These are phyloP conservation scores for Pelargonium citronellum DNA, from an alignment of 441 rosid species.

Conservation along the genomic window DNA sequence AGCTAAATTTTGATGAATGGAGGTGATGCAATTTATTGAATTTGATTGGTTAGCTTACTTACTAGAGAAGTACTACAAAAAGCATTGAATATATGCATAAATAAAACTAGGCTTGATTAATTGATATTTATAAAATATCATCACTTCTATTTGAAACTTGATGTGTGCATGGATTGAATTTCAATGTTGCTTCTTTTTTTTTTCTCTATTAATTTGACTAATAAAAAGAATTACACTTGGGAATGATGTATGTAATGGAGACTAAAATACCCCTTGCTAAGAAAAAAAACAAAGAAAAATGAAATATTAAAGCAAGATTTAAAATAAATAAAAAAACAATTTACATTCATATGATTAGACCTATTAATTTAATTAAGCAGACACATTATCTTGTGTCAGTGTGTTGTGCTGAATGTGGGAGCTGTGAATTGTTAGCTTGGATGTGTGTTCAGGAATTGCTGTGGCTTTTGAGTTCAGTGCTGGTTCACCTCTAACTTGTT, in stretches of 20 bases:
- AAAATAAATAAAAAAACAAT: constrained; percentile 12
- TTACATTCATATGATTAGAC: constrained; percentile 31
- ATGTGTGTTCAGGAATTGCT: constrained; percentile 18
- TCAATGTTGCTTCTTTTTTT: constrained; percentile 13
- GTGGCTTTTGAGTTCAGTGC: not conserved
- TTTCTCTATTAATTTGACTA: constrained; percentile 21
- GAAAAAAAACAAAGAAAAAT: constrained; percentile 3
- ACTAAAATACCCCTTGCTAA: constrained; percentile 8
- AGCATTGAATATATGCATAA: too few relatives aligned
- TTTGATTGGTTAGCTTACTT: too few relatives aligned
- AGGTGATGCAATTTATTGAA: too few relatives aligned
- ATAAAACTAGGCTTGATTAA: too few relatives aligned
- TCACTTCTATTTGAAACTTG: not conserved
- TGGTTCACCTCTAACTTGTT: constrained; percentile 5
- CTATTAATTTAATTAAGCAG: constrained; percentile 5
- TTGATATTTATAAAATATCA: too few relatives aligned
- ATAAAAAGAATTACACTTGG: constrained; percentile 21
- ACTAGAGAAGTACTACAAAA: too few relatives aligned
- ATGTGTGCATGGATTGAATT: constrained; percentile 19
- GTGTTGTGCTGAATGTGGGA: constrained; percentile 19
- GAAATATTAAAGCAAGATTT: too few relatives aligned
- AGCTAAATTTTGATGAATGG: too few relatives aligned
- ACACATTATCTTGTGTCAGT: not conserved
- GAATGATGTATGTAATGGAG: constrained; percentile 13
- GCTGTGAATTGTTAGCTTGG: constrained; percentile 26